phyloP scores from a whole-genome alignment of 2,329 filamentous ascomycete species.

The Monilinia vaccinii-corymbosi region DNA sequence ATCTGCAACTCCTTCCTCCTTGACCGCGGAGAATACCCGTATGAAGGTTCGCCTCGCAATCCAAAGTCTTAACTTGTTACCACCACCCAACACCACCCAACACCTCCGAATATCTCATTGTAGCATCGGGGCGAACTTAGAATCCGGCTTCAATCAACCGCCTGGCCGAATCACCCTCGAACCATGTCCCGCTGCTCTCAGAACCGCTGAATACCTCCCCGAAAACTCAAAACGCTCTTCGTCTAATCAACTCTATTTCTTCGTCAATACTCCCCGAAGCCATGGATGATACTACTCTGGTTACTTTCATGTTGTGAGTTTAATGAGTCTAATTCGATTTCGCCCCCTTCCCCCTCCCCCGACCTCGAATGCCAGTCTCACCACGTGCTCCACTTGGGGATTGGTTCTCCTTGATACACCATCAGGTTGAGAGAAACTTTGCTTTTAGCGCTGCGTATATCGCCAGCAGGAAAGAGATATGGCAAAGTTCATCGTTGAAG shows the following conservation, averaged over 20 bases:
- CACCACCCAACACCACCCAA: not conserved
- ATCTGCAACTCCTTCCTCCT: not conserved
- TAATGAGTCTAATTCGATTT: not conserved
- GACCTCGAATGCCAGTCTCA: not conserved
- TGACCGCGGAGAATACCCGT: not conserved
- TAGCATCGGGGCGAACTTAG: not conserved
- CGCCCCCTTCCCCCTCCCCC: not conserved
- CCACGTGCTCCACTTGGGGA: not conserved
- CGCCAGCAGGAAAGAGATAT: not conserved
- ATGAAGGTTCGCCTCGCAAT: not conserved
- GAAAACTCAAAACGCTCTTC: not conserved
- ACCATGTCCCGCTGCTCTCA: not conserved
- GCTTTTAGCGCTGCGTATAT: not conserved
- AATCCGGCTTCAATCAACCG: not conserved
- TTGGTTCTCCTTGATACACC: constrained; percentile 2
- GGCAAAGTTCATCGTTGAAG: not conserved
- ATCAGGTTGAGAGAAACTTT: not conserved
- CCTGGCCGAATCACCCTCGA: not conserved
- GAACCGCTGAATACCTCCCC: not conserved
- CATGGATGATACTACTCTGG: constrained; percentile 48
- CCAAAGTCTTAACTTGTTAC: not conserved
- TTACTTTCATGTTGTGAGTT: constrained; percentile 57
- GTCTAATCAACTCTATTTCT: not conserved
- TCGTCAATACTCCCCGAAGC: constrained; percentile 16
- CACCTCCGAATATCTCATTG: not conserved